Conservation (phyloP, 768 basidiomycete genomes). For the Chlorophyllum brunneum region DNA sequence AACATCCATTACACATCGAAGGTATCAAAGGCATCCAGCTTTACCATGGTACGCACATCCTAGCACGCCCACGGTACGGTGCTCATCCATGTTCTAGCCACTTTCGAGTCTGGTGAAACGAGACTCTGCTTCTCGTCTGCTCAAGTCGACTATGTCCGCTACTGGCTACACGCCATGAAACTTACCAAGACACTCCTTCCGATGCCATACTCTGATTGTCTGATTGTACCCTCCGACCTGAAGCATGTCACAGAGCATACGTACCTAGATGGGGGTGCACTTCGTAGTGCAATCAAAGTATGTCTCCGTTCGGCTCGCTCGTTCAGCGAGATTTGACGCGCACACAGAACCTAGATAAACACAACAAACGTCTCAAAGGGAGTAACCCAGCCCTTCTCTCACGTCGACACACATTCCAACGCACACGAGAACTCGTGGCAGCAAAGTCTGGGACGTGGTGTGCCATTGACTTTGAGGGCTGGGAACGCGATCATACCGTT, state of each 20-base stretch:
- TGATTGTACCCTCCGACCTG: slow-evolving; percentile 58
- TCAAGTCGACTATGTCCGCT: slow-evolving; percentile 81
- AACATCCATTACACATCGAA: slow-evolving; percentile 66
- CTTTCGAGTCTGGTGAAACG: slow-evolving; percentile 65
- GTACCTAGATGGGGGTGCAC: slow-evolving; percentile 48
- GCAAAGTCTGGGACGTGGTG: slow-evolving; percentile 68
- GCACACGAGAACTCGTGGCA: slow-evolving; percentile 58
- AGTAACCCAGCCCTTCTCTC: slow-evolving; percentile 49
- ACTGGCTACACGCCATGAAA: slow-evolving; percentile 76
- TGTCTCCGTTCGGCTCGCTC: slow-evolving; percentile 7
- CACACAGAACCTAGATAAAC: slow-evolving; percentile 77
- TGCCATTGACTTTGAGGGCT: slow-evolving; percentile 79
- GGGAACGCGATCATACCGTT: slow-evolving; percentile 71
- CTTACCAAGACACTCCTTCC: slow-evolving; percentile 63
- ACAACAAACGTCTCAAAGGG: slow-evolving; percentile 74
- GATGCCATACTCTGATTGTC: slow-evolving; percentile 74
- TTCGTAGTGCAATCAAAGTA: slow-evolving; percentile 63
- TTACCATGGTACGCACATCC: slow-evolving; percentile 49
- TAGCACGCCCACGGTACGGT: neutral
- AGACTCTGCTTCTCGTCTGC: slow-evolving; percentile 80
- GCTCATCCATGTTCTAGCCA: slow-evolving; percentile 36
- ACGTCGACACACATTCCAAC: slow-evolving; percentile 65
- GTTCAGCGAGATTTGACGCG: no score
- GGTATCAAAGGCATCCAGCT: slow-evolving; percentile 67
- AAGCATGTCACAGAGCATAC: slow-evolving; percentile 53